Evolutionary conservation across 2,329 filamentous ascomycete species (phyloP).

Genomic region (Verticillium tricorpus): DNA sequence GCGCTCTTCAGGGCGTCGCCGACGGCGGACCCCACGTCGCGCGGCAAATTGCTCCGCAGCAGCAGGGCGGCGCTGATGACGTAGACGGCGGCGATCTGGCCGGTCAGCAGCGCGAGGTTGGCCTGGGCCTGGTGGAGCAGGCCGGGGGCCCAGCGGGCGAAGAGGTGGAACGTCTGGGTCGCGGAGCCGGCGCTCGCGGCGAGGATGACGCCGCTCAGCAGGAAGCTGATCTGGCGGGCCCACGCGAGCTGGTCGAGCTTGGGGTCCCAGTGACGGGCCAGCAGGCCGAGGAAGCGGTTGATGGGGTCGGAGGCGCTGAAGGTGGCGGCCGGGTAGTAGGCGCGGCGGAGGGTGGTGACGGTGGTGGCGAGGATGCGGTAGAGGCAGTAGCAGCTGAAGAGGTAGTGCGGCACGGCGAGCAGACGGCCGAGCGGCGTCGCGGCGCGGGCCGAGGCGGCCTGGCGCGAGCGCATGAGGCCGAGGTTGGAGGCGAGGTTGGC

Average conservation of each 20-base stretch:
- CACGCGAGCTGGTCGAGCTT: conserved; percentile 77
- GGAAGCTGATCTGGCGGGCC: conserved; percentile 80
- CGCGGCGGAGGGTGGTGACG: conserved; percentile 61
- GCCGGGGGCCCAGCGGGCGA: conserved; percentile 68
- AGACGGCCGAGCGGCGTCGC: conserved; percentile 63
- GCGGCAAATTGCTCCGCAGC: conserved; percentile 72
- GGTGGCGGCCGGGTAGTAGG: conserved; percentile 34
- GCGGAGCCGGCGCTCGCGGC: conserved; percentile 76
- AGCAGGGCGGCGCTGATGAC: conserved; percentile 77
- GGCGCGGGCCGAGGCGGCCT: conserved; percentile 60
- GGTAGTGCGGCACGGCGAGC: conserved; percentile 56
- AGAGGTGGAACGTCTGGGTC: conserved; percentile 79
- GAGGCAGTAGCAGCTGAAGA: conserved; percentile 77
- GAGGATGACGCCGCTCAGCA: conserved; percentile 78
- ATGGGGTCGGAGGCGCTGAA: conserved; percentile 76
- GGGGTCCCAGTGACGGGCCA: conserved; percentile 81
- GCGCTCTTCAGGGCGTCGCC: conserved; percentile 74
- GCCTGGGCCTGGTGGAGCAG: conserved; percentile 71
- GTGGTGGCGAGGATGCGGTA: conserved; percentile 75
- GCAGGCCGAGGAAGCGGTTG: conserved; percentile 73
- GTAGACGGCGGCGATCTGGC: conserved; percentile 79
- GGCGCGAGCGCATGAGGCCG: conserved; percentile 56
- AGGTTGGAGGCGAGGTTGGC: conserved; percentile 64
- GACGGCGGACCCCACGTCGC: conserved; percentile 71
- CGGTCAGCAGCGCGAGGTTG: conserved; percentile 73